These are phyloP conservation scores for Coemansia sp. DNA, from an alignment of 192 early-diverging fungal genomes.

Conservation along the genomic window DNA sequence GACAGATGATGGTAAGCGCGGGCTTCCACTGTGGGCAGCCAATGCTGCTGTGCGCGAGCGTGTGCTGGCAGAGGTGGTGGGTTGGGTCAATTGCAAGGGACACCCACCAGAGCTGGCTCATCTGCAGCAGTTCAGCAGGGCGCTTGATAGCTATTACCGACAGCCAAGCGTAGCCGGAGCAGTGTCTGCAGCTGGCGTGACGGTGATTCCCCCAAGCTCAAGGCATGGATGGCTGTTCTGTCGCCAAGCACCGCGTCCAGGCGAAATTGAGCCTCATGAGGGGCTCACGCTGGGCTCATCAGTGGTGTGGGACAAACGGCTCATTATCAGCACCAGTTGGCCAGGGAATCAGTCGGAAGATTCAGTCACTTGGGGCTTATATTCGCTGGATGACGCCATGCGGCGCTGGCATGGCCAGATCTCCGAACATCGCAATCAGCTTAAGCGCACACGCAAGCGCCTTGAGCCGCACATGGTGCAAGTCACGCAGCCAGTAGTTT, in stretches of 20 bases:
- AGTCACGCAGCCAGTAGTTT: slow-evolving; percentile 36
- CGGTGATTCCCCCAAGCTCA: slow-evolving; percentile 25
- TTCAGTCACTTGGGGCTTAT: slow-evolving; percentile 23
- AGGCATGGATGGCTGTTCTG: slow-evolving; percentile 42
- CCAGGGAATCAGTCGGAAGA: background rate
- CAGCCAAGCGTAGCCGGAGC: background rate
- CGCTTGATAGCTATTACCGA: slow-evolving; percentile 18
- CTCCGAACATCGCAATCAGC: slow-evolving; percentile 21
- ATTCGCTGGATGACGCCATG: slow-evolving; percentile 28
- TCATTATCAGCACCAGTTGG: slow-evolving; percentile 14
- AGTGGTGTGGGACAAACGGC: slow-evolving; percentile 42
- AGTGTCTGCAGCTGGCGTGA: slow-evolving; percentile 30
- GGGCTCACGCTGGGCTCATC: slow-evolving; percentile 12
- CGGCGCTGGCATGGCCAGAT: slow-evolving; percentile 14
- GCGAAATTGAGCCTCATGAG: slow-evolving; percentile 16
- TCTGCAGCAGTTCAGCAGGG: slow-evolving; percentile 20
- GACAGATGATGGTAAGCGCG: background rate
- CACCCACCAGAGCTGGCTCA: slow-evolving; percentile 49
- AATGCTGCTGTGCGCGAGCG: slow-evolving; percentile 49
- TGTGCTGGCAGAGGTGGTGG: slow-evolving; percentile 26
- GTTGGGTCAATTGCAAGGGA: slow-evolving; percentile 36
- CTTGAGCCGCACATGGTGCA: slow-evolving; percentile 17
- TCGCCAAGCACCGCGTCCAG: slow-evolving; percentile 36
- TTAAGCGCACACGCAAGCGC: slow-evolving; percentile 5
- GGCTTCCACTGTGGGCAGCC: slow-evolving; percentile 19